Percentiles rank a stretch among this genome's conserved stretches.
These are phyloP conservation scores for Verticillium nonalfalfae DNA, from an alignment of 2,329 filamentous ascomycete genomes.

Conservation along the genomic window DNA sequence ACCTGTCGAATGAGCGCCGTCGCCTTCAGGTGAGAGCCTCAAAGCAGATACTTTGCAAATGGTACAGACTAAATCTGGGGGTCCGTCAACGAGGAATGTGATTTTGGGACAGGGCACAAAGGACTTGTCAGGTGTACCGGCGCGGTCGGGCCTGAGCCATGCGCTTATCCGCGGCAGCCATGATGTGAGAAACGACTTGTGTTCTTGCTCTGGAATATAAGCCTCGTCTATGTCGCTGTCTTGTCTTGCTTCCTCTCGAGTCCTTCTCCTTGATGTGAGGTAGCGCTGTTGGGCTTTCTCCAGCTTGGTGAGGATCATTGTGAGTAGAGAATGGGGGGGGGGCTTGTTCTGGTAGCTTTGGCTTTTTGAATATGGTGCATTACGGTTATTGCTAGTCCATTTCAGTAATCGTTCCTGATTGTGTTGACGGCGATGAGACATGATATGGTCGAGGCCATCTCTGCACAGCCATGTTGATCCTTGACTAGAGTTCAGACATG, in stretches of 20 bases:
- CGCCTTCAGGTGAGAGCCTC: constrained; percentile 7
- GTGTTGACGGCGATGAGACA: too few species aligned
- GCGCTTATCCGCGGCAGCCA: neutral
- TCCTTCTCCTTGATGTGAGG: neutral
- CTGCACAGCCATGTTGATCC: too few species aligned
- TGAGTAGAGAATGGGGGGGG: neutral
- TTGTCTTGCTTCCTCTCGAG: neutral
- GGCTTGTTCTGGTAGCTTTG: too few species aligned
- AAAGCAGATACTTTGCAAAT: constrained; percentile 17
- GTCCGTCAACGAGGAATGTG: constrained; percentile 19
- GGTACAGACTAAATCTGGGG: constrained; percentile 14
- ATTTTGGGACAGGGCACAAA: constrained; percentile 20
- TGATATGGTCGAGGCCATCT: too few species aligned
- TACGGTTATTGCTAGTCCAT: neutral
- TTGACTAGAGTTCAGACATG: too few species aligned
- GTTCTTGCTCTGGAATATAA: neutral
- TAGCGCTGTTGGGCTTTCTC: neutral
- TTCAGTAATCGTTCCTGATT: neutral
- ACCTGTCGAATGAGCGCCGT: neutral
- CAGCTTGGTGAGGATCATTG: neutral
- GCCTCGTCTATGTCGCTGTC: neutral
- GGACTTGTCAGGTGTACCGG: constrained; percentile 2
- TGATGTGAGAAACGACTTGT: neutral
- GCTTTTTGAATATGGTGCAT: too few species aligned
- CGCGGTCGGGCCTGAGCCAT: neutral